phyloP scores from a whole-genome alignment of 2,329 filamentous ascomycete genomes.

The Lojkania enalia region DNA sequence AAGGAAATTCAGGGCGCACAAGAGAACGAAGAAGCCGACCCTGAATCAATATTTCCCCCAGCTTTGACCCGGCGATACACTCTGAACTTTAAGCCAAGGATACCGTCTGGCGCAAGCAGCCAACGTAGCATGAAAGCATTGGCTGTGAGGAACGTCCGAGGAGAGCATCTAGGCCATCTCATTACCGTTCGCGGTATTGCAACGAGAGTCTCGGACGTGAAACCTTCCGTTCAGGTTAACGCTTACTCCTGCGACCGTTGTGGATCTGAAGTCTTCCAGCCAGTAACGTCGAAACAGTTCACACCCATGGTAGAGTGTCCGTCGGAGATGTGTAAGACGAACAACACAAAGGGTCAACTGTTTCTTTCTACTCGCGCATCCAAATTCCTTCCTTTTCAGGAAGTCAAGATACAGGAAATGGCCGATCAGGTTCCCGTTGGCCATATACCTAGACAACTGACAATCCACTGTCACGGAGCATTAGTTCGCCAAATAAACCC shows the following conservation, averaged over 20 bases:
- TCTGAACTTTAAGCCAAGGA: conserved; percentile 90
- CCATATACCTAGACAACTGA: conserved; percentile 91
- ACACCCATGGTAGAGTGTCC: conserved; percentile 84
- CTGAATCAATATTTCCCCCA: conserved; percentile 82
- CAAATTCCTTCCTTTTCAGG: conserved; percentile 96
- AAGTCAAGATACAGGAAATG: conserved; percentile 98
- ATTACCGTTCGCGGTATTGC: conserved; percentile 95
- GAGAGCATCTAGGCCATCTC: conserved; percentile 87
- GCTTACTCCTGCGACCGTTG: conserved; percentile 97
- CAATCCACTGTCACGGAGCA: conserved; percentile 84
- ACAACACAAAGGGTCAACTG: conserved; percentile 90
- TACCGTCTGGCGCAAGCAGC: conserved; percentile 69
- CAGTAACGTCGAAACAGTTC: conserved; percentile 87
- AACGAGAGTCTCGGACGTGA: conserved; percentile 95
- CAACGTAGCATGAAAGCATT: conserved; percentile 64
- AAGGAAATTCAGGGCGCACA: conserved; percentile 48
- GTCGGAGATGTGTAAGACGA: conserved; percentile 84
- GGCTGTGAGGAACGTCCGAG: conserved; percentile 90
- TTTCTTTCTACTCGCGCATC: conserved; percentile 94
- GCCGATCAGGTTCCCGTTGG: conserved; percentile 98
- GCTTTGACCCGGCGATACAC: conserved; percentile 93
- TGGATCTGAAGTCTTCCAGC: conserved; percentile 96
- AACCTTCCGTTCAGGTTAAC: conserved; percentile 95
- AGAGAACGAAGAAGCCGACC: conserved; percentile 61
- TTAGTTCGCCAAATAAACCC: conserved; percentile 87